These are phyloP conservation scores for Penicillium sp. DNA, from an alignment of 2,329 filamentous ascomycete species.

Conservation along the genomic window DNA sequence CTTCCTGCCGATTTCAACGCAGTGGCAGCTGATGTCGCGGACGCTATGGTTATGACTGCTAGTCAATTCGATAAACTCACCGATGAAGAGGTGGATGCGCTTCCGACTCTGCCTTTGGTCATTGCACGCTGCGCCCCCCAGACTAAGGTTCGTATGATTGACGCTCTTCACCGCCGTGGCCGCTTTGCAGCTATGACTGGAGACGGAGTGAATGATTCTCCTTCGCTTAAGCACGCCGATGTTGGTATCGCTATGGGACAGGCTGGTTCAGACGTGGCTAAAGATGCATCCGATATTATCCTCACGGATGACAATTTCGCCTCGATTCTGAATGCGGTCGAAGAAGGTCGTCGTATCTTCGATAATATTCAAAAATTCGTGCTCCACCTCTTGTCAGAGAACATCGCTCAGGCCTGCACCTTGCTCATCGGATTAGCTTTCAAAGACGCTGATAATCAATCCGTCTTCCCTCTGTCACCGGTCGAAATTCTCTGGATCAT, in stretches of 20 bases:
- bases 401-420: conserved; percentile 77
- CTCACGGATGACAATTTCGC: conserved; percentile 80
- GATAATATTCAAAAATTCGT: conserved; percentile 86
- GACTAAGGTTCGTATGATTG: conserved; percentile 80
- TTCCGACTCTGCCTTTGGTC: conserved; percentile 53
- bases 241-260: conserved; percentile 82
- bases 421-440: conserved; percentile 76
- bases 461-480: conserved; percentile 78
- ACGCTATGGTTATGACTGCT: conserved; percentile 67
- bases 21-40: conserved; percentile 57
- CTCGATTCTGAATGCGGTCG: conserved; percentile 74
- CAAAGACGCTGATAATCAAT: conserved; percentile 65
- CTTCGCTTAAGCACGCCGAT: conserved; percentile 73
- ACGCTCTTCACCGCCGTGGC: conserved; percentile 51
- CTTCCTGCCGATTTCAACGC: conserved; percentile 59
- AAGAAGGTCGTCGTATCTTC: conserved; percentile 77
- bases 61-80: conserved; percentile 72
- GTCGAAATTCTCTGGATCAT: conserved; percentile 89
- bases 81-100: conserved; percentile 64
- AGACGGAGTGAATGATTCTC: conserved; percentile 81
- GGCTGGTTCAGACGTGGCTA: conserved; percentile 76
- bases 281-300: conserved; percentile 60
- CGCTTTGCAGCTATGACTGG: conserved; percentile 81
- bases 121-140: conserved; percentile 55
- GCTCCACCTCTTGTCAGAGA: conserved; percentile 70